Evolutionary conservation across 2,329 filamentous ascomycete genomes (phyloP).

Genomic region (Phyllachora maydis): DNA sequence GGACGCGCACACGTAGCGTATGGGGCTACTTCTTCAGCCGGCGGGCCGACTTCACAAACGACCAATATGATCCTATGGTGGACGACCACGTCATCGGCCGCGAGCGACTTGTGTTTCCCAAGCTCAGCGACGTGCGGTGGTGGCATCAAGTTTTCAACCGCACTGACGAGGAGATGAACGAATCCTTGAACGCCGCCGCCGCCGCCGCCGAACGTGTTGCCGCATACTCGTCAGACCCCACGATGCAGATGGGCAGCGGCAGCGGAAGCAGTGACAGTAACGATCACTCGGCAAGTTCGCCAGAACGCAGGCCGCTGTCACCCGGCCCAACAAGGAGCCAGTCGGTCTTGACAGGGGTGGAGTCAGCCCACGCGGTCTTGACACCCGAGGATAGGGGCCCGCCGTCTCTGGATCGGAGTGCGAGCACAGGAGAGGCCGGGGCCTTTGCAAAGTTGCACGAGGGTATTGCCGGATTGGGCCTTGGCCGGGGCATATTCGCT

Average conservation of each 20-base stretch:
- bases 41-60: constrained; percentile 63
- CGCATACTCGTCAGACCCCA: constrained; percentile 9
- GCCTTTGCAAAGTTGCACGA: no score
- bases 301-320: constrained; percentile 13
- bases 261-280: background rate
- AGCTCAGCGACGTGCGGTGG: constrained; percentile 65
- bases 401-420: constrained; percentile 19
- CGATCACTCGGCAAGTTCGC: constrained; percentile 2
- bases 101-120: constrained; percentile 70
- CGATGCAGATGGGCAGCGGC: background rate
- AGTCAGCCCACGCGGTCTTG: constrained; percentile 31
- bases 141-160: constrained; percentile 81
- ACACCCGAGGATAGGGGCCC: constrained; percentile 15
- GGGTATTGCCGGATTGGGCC: no score
- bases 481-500: no score
- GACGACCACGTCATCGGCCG: constrained; percentile 64
- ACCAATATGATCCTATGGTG: constrained; percentile 50
- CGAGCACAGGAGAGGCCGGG: constrained; percentile 21
- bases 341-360: constrained; percentile 37
- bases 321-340: constrained; percentile 17
- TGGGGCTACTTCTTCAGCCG: constrained; percentile 91
- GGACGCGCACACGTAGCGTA: constrained; percentile 61
- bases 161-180: constrained; percentile 85
- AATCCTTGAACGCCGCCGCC: constrained; percentile 31
- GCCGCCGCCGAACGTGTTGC: constrained; percentile 21